Evolutionary conservation across 179 eudicot genomes (phyloP), one percentile per base, ranked within the genome.

Genomic region (Gypsophila paniculata): DNA sequence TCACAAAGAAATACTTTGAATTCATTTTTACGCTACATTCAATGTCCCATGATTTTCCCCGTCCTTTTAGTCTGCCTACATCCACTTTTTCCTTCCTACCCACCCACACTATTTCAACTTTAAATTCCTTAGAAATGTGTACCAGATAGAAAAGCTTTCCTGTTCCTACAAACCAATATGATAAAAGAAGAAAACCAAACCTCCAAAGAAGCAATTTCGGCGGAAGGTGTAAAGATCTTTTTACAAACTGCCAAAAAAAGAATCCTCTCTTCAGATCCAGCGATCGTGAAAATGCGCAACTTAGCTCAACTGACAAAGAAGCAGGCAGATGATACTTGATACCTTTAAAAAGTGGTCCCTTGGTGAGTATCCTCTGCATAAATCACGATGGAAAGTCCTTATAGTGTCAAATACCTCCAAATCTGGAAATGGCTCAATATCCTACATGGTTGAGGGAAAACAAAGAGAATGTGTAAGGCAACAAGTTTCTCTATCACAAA

Each of bases 401-500:
- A 91, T 70, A 26, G 78, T 74, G 79, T 88, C 88, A 84, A 94
- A 87, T 48, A 74, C 68, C 62, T 80, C 89, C 21, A 78, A 42
- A 68, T 88, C 89, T 23, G 99, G 97, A 76, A 94, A 94, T 8
- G 97, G 92, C 72, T 91, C 94, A 73, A 94, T 75, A 81, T 89
- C 97, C 99, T 93, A 66, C 59, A 52, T 69, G 71, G 61, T 55
- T 8, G 61, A 65, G 44, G 60, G 74, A 26, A 19, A 61, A 70
- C 25, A 36, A n/a, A 59, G 36, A 57, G 10, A 61, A 29, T 29
- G 65, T 29, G 42, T 32, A 68, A 49, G 58, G 46, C 5, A 49
- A 23, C 23, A 29, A 42, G 61, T 60, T 19, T 23, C 19, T 26
- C 15, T 0, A 36, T 61, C 65, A 61, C 39, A 61, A 32, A 61